Base-by-base conservation (phyloP, 805 yeast genomes). In the Maudiozyma bulderi region DNA sequence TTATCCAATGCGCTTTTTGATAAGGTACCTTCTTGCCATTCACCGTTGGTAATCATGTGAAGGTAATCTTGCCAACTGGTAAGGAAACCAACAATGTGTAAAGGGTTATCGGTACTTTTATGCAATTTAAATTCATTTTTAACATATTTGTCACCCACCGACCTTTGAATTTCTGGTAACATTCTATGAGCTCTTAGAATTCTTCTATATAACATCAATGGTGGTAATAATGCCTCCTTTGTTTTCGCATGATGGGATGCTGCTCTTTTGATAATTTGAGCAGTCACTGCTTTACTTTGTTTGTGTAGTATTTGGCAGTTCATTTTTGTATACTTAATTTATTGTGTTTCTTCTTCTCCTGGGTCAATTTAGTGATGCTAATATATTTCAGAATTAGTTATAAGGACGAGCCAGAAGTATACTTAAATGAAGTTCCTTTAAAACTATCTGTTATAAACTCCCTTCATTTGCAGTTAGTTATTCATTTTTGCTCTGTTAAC, bases 61-160 rank as follows among this genome's bases (percentile, higher is more conserved):
- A 85, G 72, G 58, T 86, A 86, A 52, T 84, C 91, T 66, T 93
- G 99, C 99, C 99, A 93, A 52, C 87, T 83, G 1, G 95, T 80
- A 52, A 93, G 73, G 58, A 93, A 93, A 9, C 97, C 99, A 9
- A 93, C 89, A 34, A 93, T 88, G 61, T 91, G 95, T 28, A 88
- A 73, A 3, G 99, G 98, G 64, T 93, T 89, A 55, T 88, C 96
- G 6, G 84, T 76, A 44, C 72, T 67, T 51, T 81, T 77, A 68
- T 93, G 99, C 6, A 90, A 83, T 58, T 81, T 80, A 72, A 93
- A 93, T 69, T 93, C 99, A 35, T 82, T 78, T 62, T 81, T 85
- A 46, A 91, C 96, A 64, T 93, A 93, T 55, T 80, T 75, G 66
- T 93, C 96, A 4, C 99, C 99, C 26, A 93, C 73, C 47, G 80